Conservation (phyloP, 1,139 yeast genomes). For the Trichomonascaceae sp. region DNA sequence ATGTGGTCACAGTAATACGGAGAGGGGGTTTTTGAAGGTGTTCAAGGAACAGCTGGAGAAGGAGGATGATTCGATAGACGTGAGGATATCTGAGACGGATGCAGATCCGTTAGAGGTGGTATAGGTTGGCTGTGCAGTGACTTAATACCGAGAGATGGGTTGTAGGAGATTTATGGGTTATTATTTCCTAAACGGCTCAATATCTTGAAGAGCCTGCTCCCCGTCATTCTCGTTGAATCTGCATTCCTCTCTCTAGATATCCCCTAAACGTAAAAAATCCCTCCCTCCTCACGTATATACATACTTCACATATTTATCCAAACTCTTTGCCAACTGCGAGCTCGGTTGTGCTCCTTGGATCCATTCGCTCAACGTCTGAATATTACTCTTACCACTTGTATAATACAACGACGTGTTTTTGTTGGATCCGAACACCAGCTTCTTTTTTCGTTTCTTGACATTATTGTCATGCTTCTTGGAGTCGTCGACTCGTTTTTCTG, state of each 20-base stretch:
- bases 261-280: neutral
- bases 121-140: too few species aligned
- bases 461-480: neutral
- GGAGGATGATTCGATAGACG: conserved; percentile 26
- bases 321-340: conserved; percentile 10
- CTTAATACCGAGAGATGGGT: too few species aligned
- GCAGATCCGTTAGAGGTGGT: conserved; percentile 7
- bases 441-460: conserved; percentile 1
- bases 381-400: conserved; percentile 23
- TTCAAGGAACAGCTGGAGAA: conserved; percentile 45
- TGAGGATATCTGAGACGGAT: conserved; percentile 4
- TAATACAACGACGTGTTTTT: conserved; percentile 17
- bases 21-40: conserved; percentile 65
- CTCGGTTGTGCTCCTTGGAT: conserved; percentile 11
- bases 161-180: too few species aligned
- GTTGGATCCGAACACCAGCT: neutral
- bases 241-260: too few species aligned
- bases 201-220: too few species aligned
- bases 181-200: too few species aligned
- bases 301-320: conserved; percentile 15
- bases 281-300: neutral
- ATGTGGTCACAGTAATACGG: conserved; percentile 90
- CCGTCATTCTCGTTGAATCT: too few species aligned
- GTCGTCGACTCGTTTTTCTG: neutral
- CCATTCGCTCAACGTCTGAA: conserved; percentile 25